Conservation (phyloP, 2,329 filamentous ascomycete species). For the Aspergillus fischeri region DNA sequence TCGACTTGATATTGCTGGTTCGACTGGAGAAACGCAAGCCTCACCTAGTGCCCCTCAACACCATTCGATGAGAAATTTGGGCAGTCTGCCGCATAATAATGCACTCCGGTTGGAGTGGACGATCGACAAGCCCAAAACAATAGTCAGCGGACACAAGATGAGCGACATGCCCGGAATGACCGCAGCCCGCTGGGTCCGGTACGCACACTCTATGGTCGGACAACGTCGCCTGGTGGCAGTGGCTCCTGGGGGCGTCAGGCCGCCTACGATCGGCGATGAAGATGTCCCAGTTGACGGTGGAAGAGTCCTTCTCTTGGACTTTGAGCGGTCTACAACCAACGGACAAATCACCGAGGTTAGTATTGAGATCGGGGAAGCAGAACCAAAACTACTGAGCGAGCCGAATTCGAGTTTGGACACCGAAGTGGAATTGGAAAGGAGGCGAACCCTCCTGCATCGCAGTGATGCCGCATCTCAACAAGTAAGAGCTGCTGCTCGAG, state of each 20-base stretch:
- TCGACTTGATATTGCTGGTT: constrained; percentile 57
- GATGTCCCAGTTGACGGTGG: constrained; percentile 75
- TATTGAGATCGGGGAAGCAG: constrained; percentile 69
- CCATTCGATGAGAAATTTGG: neutral
- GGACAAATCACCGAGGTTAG: constrained; percentile 57
- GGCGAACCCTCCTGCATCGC: constrained; percentile 64
- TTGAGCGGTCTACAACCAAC: constrained; percentile 59
- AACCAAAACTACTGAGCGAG: constrained; percentile 68
- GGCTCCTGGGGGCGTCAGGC: constrained; percentile 63
- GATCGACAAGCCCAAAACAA: constrained; percentile 56
- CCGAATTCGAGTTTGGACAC: constrained; percentile 69
- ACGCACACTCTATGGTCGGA: constrained; percentile 51
- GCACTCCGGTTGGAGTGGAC: constrained; percentile 31
- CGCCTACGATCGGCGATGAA: constrained; percentile 63
- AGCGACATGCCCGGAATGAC: constrained; percentile 63
- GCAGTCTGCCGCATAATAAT: constrained; percentile 16
- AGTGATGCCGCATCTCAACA: constrained; percentile 42
- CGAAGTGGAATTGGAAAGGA: constrained; percentile 73
- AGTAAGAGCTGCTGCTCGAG: constrained; percentile 17
- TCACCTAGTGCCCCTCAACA: constrained; percentile 3
- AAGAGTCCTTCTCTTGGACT: constrained; percentile 68
- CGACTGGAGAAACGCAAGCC: constrained; percentile 24
- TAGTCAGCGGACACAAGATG: constrained; percentile 64
- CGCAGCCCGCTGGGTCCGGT: constrained; percentile 67
- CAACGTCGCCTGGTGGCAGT: constrained; percentile 59